Evolutionary conservation across 2,329 filamentous ascomycete genomes (phyloP).

Genomic region (Pestalotiopsis sp.): DNA sequence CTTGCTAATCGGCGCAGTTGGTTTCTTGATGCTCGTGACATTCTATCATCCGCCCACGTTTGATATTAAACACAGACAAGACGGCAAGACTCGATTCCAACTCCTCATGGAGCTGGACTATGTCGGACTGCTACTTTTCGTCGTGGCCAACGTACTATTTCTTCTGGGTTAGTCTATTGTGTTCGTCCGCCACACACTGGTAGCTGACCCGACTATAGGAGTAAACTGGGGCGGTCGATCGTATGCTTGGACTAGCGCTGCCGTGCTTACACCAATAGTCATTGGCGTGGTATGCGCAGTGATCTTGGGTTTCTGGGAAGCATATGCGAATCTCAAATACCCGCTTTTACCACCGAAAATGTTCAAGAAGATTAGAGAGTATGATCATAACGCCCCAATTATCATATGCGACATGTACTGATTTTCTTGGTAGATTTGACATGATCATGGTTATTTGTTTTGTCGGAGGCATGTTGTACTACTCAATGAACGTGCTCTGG

Average conservation of each 20-base stretch:
- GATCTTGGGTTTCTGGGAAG: slow-evolving; percentile 32
- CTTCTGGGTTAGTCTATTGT: slow-evolving; percentile 24
- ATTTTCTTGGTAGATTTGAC: slow-evolving; percentile 17
- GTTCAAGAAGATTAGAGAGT: slow-evolving; percentile 31
- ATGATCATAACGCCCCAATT: background rate
- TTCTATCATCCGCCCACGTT: slow-evolving; percentile 40
- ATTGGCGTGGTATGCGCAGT: slow-evolving; percentile 32
- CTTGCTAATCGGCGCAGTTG: background rate
- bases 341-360: slow-evolving; percentile 33
- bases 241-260: slow-evolving; percentile 32
- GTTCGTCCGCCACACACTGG: background rate
- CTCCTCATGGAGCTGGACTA: slow-evolving; percentile 29
- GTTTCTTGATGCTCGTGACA: slow-evolving; percentile 20
- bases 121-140: slow-evolving; percentile 30
- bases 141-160: slow-evolving; percentile 28
- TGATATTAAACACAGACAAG: slow-evolving; percentile 34
- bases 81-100: slow-evolving; percentile 29
- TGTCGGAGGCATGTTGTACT: slow-evolving; percentile 34
- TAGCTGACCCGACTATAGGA: background rate
- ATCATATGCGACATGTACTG: background rate
- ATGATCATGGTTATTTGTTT: slow-evolving; percentile 34
- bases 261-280: slow-evolving; percentile 32
- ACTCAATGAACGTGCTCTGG: slow-evolving; percentile 35
- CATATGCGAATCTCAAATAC: slow-evolving; percentile 29
- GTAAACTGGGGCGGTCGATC: slow-evolving; percentile 31